phyloP scores from a whole-genome alignment of 2,329 filamentous ascomycete species.

The Pseudocercospora musae region DNA sequence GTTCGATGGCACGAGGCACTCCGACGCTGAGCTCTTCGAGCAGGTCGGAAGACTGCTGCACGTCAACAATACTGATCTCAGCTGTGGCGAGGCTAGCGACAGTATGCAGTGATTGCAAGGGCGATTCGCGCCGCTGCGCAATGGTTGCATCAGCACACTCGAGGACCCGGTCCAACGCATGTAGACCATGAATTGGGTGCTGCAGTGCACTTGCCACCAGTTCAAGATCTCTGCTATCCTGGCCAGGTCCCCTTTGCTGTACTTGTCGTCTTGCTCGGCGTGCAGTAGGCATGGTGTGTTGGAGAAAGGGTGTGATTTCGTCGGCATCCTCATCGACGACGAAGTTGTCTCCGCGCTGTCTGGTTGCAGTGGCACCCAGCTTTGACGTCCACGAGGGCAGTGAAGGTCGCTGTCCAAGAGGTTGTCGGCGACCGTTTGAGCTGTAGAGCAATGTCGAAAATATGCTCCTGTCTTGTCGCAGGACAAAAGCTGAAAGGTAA shows the following conservation, averaged over 20 bases:
- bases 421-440: not conserved
- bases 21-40: not conserved
- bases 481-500: not conserved
- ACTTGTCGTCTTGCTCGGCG: slow-evolving; percentile 1
- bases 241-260: not conserved
- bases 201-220: not conserved
- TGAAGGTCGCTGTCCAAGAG: not conserved
- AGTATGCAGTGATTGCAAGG: not conserved
- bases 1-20: not conserved
- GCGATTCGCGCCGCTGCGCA: not conserved
- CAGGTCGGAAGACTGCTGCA: not conserved
- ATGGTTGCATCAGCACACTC: not conserved
- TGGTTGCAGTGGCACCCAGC: not conserved
- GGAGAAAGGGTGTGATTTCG: not conserved
- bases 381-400: not conserved
- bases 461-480: not conserved
- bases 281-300: not conserved
- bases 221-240: not conserved
- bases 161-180: not conserved
- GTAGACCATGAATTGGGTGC: not conserved
- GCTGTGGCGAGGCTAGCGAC: not conserved
- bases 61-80: not conserved
- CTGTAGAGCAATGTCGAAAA: not conserved
- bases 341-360: not conserved
- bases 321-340: not conserved